Conservation (phyloP, 2,329 filamentous ascomycete genomes). For the Beauveria sp. region DNA sequence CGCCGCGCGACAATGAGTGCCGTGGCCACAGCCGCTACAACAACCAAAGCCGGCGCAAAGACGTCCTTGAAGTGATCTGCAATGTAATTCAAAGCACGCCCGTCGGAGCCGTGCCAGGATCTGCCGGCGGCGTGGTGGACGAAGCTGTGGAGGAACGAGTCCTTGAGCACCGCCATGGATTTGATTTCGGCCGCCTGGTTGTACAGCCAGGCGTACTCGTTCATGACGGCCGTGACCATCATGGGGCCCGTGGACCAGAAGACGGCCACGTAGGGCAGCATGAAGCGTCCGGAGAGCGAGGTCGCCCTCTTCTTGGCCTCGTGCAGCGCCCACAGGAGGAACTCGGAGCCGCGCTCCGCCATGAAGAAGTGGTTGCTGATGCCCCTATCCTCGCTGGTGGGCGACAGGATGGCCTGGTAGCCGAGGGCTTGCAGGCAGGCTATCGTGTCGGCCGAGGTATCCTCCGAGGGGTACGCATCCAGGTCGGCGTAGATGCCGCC, state of each 20-base stretch:
- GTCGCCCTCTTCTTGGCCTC: slow-evolving; percentile 17
- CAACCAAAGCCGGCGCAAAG: neutral
- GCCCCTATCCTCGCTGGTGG: slow-evolving; percentile 11
- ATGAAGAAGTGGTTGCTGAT: slow-evolving; percentile 22
- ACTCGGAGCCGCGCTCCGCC: slow-evolving; percentile 14
- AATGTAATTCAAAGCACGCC: slow-evolving; percentile 16
- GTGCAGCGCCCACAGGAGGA: slow-evolving; percentile 16
- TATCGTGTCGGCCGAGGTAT: slow-evolving; percentile 6
- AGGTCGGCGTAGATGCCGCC: slow-evolving; percentile 20
- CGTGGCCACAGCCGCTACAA: neutral
- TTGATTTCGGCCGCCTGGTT: neutral
- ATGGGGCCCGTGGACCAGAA: slow-evolving; percentile 21
- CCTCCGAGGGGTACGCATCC: slow-evolving; percentile 14
- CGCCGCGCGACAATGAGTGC: neutral
- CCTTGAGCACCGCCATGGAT: slow-evolving; percentile 13
- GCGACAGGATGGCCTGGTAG: slow-evolving; percentile 14
- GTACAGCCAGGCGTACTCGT: slow-evolving; percentile 14
- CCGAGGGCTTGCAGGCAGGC: slow-evolving; percentile 15
- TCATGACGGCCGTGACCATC: slow-evolving; percentile 18
- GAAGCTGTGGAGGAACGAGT: slow-evolving; percentile 8
- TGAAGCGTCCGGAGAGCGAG: slow-evolving; percentile 9
- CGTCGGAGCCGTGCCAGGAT: slow-evolving; percentile 19
- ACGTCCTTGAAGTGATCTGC: slow-evolving; percentile 12
- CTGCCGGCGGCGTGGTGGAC: slow-evolving; percentile 17
- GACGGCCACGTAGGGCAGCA: slow-evolving; percentile 18